Evolutionary conservation across 2,329 filamentous ascomycete species (phyloP), one percentile per base, ranked within the genome.

Genomic region (Rhytidhysteron rufulum): DNA sequence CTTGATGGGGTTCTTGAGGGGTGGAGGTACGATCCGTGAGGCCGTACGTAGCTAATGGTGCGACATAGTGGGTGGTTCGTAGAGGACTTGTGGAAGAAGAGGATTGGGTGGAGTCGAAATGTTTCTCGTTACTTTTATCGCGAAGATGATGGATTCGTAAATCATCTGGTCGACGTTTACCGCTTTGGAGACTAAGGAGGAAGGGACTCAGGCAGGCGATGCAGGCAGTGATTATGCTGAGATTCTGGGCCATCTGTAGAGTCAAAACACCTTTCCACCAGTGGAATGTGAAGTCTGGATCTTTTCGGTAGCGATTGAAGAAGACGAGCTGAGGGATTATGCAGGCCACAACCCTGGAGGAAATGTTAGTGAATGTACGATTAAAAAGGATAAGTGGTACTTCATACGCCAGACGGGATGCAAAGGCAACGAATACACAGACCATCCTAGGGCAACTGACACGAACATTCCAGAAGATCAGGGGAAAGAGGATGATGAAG

Each of bases 141-240:
- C 22, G 39, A 9, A 45, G 18, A 13, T 27, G 13, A 3, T 34
- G 32, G 4, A 16, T 29, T 3, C 30, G 31, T 4, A 54, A 40
- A 1, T 22, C 33, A 6, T 54, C 50, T n/a, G 49, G 41, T 32
- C 49, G 34, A 4, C 40, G 44, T 6, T 32, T 34, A 11, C 52
- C 49, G 5, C 48, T 41, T 9, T 54, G 42, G 29, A 57, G 42
- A 21, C 42, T 45, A 27, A 53, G 46, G 35, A 55, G 51, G 43
- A 57, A 55, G 10, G 53, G 55, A 18, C 55, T 50, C 2, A 60
- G 41, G 15, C 44, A 51, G 11, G 55, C 56, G 3, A 60, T 40
- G 27, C 54, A 58, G 17, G 58, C 56, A 22, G 51, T 57, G 29
- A 59, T 55, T 41, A 61, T 37, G 29, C 55, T 54, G 9, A 61